Conservation (phyloP, 2,329 filamentous ascomycete species). For the Pseudogymnoascus sp. region DNA sequence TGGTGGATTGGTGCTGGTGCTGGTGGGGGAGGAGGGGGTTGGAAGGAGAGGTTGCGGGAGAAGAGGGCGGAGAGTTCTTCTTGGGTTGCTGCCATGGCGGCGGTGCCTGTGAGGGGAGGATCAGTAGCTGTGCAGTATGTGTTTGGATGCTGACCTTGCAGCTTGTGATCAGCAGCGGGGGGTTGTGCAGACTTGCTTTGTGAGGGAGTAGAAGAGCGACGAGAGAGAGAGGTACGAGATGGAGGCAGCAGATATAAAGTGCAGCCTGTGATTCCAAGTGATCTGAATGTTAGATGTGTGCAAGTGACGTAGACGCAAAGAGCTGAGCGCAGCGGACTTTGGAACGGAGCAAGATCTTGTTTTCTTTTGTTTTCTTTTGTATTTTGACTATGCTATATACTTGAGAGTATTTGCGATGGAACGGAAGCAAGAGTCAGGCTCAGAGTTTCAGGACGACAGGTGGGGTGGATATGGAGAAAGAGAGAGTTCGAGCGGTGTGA, state of each 20-base stretch:
- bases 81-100: slow-evolving; percentile 52
- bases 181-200: slow-evolving; percentile 15
- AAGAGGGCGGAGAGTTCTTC: slow-evolving; percentile 81
- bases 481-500: slow-evolving; percentile 11
- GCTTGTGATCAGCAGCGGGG: background rate
- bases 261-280: slow-evolving; percentile 6
- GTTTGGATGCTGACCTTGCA: slow-evolving; percentile 23
- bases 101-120: background rate
- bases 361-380: slow-evolving; percentile 32
- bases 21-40: slow-evolving; percentile 24
- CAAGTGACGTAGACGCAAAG: slow-evolving; percentile 5
- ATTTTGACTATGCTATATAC: slow-evolving; percentile 42
- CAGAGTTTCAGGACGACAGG: slow-evolving; percentile 20
- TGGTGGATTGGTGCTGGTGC: slow-evolving; percentile 31
- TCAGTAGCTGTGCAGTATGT: background rate
- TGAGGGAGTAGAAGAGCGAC: slow-evolving; percentile 14
- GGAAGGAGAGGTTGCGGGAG: slow-evolving; percentile 64
- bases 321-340: slow-evolving; percentile 27
- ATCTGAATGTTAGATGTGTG: slow-evolving; percentile 23
- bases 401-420: slow-evolving; percentile 33
- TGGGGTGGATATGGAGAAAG: slow-evolving; percentile 11
- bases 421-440: slow-evolving; percentile 17
- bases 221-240: background rate
- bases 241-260: background rate
- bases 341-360: slow-evolving; percentile 22